Conservation (phyloP, 371 early-diverging fungal genomes). For the Mucor circinelloides region DNA sequence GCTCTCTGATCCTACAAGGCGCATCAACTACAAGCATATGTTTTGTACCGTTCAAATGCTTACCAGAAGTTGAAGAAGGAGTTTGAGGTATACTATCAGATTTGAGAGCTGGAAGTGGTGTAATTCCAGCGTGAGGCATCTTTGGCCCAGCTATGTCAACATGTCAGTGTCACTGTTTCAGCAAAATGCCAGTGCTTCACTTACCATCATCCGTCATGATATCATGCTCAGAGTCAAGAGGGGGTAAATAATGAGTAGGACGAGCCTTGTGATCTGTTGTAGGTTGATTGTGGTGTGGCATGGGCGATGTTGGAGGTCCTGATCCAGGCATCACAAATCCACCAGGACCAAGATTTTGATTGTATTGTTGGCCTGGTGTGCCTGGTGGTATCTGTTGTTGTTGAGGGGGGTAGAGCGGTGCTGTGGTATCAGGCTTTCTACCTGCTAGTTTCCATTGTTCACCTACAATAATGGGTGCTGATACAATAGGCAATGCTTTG, state of each 20-base stretch:
- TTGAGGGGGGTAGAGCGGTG: not conserved
- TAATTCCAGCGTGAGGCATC: not conserved
- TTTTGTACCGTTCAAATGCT: not conserved
- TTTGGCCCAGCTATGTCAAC: not conserved
- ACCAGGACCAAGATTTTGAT: slow-evolving; percentile 16
- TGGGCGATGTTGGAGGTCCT: not conserved
- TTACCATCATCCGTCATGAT: not conserved
- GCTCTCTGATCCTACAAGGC: not conserved
- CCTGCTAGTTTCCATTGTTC: slow-evolving; percentile 42
- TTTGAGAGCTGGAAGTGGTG: not conserved
- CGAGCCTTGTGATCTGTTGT: not conserved
- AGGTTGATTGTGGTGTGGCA: not conserved
- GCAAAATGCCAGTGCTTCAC: not conserved
- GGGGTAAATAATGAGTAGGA: not conserved
- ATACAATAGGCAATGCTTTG: not conserved
- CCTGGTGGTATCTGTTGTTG: not conserved
- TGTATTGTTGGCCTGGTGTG: not conserved
- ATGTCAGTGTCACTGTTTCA: not conserved
- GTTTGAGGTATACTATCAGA: slow-evolving; percentile 5
- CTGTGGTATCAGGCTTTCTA: not conserved
- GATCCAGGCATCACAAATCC: slow-evolving; percentile 19
- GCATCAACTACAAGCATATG: not conserved
- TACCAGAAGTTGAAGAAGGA: not conserved
- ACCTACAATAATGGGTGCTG: slow-evolving; percentile 36
- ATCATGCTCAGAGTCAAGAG: not conserved